Percentiles rank a stretch among this genome's conserved stretches.
Evolutionary conservation across 202 grass and related monocot species (phyloP).

Genomic region (Hordeum pubiflorum): DNA sequence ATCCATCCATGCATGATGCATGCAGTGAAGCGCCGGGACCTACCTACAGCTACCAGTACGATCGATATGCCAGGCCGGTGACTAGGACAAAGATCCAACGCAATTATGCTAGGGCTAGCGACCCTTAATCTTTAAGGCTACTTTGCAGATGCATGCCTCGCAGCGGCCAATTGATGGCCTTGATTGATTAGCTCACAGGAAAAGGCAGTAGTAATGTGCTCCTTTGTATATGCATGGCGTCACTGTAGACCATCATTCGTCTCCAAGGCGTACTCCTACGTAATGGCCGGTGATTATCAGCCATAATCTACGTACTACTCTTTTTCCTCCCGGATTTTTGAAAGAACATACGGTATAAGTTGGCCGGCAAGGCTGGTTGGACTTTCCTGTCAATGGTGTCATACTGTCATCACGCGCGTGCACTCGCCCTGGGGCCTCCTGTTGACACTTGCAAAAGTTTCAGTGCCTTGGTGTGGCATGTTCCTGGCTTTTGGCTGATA

Average conservation of each 20-base stretch:
- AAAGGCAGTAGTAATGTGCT: background rate
- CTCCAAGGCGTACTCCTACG: no score
- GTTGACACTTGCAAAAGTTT: conserved; percentile 28
- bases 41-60: background rate
- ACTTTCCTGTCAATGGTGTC: conserved; percentile 9
- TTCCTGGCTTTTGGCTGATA: background rate
- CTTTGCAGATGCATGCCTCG: conserved; percentile 20
- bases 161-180: conserved; percentile 15
- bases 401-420: conserved; percentile 11
- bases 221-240: background rate
- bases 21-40: background rate
- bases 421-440: background rate
- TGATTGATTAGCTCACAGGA: background rate
- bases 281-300: background rate
- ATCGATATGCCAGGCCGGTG: background rate
- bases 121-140: conserved; percentile 17
- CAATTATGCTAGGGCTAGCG: conserved; percentile 2
- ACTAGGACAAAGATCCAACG: background rate
- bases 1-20: background rate
- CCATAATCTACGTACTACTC: background rate
- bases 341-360: background rate
- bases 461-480: background rate
- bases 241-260: background rate
- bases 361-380: conserved; percentile 26
- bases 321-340: background rate